Conservation (phyloP, 2,329 filamentous ascomycete genomes). For the Lachnellula subtilissima region DNA sequence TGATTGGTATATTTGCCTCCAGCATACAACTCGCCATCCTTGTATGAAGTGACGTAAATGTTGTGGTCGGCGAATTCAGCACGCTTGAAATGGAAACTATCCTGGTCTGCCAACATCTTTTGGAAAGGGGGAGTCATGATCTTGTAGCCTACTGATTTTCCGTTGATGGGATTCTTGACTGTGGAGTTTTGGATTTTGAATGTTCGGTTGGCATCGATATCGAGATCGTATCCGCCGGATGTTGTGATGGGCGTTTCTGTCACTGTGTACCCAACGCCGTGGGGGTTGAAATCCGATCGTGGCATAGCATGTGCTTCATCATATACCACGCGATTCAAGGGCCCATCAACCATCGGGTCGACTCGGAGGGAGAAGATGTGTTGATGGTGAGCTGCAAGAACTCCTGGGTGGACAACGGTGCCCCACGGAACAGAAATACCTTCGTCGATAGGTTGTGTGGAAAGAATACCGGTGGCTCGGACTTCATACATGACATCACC, state of each 20-base stretch:
- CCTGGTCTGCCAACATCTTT: constrained; percentile 48
- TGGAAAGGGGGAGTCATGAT: constrained; percentile 52
- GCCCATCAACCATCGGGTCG: constrained; percentile 57
- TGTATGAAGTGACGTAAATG: constrained; percentile 51
- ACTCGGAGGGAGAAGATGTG: constrained; percentile 68
- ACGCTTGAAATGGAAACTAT: constrained; percentile 43
- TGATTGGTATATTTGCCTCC: constrained; percentile 54
- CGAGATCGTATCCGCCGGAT: constrained; percentile 44
- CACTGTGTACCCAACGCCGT: constrained; percentile 46
- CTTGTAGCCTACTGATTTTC: constrained; percentile 51
- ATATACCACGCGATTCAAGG: constrained; percentile 50
- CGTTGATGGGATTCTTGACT: constrained; percentile 49
- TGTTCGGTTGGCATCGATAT: constrained; percentile 43
- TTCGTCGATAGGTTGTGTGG: constrained; percentile 62
- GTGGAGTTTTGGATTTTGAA: constrained; percentile 55
- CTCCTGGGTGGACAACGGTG: constrained; percentile 64
- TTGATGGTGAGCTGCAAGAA: constrained; percentile 67
- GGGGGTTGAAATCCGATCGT: constrained; percentile 47
- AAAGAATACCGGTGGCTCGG: constrained; percentile 63
- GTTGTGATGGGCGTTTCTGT: constrained; percentile 42
- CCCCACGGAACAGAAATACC: constrained; percentile 60
- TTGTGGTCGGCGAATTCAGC: constrained; percentile 52
- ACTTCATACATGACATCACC: constrained; percentile 64
- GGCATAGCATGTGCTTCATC: constrained; percentile 58
- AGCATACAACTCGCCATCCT: constrained; percentile 47